A percentile compares a stretch with the other conserved stretches of the same genome.
Evolutionary conservation across 208 protist species (phyloP).

Genomic region (Trypanosoma boissoni): DNA sequence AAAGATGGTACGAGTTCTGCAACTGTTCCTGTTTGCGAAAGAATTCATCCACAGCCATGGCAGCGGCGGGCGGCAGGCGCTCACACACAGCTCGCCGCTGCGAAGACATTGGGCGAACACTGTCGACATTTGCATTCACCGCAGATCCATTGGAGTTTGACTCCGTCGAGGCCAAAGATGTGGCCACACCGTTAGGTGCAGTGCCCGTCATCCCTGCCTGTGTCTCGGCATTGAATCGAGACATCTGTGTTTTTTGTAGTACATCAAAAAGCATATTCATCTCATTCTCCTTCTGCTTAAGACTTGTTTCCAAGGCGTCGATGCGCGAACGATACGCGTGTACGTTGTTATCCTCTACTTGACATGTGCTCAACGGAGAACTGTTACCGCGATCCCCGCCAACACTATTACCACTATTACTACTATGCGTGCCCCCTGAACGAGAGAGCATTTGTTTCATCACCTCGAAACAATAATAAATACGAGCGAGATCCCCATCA

Average conservation of each 20-base stretch:
- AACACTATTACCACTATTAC: slow-evolving; percentile 1
- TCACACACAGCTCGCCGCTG: slow-evolving; percentile 23
- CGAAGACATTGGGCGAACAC: not conserved
- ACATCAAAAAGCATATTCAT: slow-evolving; percentile 87
- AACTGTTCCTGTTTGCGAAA: slow-evolving; percentile 42
- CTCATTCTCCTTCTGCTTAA: slow-evolving; percentile 93
- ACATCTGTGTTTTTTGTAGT: slow-evolving; percentile 56
- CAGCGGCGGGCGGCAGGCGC: slow-evolving; percentile 31
- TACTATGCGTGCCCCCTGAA: not conserved
- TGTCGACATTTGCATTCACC: not conserved
- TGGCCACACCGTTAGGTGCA: not conserved
- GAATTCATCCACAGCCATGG: slow-evolving; percentile 47
- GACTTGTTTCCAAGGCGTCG: slow-evolving; percentile 54
- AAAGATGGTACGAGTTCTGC: slow-evolving; percentile 38
- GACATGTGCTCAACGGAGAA: not conserved
- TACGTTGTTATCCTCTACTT: slow-evolving; percentile 3
- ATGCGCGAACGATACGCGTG: slow-evolving; percentile 48
- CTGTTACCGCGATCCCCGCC: not conserved
- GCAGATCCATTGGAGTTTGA: no score
- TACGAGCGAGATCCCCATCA: slow-evolving; percentile 80
- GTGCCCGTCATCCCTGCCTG: slow-evolving; percentile 26
- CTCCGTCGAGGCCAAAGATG: not conserved
- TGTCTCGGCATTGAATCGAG: slow-evolving; percentile 46
- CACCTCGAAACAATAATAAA: slow-evolving; percentile 87
- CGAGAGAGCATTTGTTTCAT: slow-evolving; percentile 49